A percentile compares a stretch with the other conserved stretches of the same genome.
Conservation (phyloP, 1,139 yeast species). For the Nakaseomyces kungkrabaensis region DNA sequence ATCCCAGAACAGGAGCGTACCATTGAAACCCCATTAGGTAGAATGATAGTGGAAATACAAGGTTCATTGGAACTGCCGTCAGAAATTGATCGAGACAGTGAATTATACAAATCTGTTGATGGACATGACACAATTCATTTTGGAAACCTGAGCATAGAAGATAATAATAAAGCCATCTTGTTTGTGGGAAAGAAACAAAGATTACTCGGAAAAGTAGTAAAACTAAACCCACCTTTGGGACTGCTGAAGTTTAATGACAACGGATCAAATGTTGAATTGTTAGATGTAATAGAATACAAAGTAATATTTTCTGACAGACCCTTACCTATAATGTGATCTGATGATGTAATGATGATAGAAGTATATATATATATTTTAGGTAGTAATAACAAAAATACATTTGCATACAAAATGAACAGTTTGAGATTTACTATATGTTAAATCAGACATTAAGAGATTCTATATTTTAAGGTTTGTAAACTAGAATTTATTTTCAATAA, state of each 20-base stretch:
- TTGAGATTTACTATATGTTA: too few species aligned
- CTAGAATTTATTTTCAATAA: too few species aligned
- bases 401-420: neutral
- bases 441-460: too few species aligned
- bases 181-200: slow-evolving; percentile 61
- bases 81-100: slow-evolving; percentile 27
- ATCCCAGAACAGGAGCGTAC: slow-evolving; percentile 11
- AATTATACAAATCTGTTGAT: slow-evolving; percentile 27
- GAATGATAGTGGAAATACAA: slow-evolving; percentile 56
- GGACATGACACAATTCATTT: slow-evolving; percentile 40
- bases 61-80: slow-evolving; percentile 55
- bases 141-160: slow-evolving; percentile 49
- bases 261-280: slow-evolving; percentile 34
- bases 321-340: slow-evolving; percentile 54
- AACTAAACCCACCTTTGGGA: slow-evolving; percentile 53
- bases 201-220: slow-evolving; percentile 46
- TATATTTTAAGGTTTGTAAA: too few species aligned
- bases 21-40: slow-evolving; percentile 42
- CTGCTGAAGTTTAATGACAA: slow-evolving; percentile 38
- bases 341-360: too few species aligned
- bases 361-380: too few species aligned
- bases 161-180: slow-evolving; percentile 43
- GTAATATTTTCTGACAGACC: slow-evolving; percentile 57
- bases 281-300: slow-evolving; percentile 51
- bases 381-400: too few species aligned